Percentiles rank a stretch among this genome's conserved stretches.
phyloP scores from a whole-genome alignment of 2,329 filamentous ascomycete genomes.

The Periconia sp. region DNA sequence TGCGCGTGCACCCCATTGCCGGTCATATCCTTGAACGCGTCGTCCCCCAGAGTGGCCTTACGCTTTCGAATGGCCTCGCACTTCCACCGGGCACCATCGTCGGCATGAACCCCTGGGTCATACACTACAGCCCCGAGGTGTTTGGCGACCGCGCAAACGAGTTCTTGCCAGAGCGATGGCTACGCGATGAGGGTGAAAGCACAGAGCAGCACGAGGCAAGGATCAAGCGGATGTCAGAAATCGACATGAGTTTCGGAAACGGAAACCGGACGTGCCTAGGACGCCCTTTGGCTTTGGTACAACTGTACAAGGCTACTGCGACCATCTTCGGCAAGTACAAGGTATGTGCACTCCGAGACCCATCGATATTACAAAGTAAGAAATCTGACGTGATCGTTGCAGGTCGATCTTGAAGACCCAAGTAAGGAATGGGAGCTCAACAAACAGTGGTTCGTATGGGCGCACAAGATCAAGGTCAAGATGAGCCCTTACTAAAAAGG shows the following conservation, averaged over 20 bases:
- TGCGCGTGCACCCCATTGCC: constrained; percentile 51
- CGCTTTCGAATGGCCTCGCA: constrained; percentile 22
- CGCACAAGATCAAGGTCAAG: constrained; percentile 39
- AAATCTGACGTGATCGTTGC: constrained; percentile 1
- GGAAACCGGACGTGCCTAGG: constrained; percentile 40
- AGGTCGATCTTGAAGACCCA: constrained; percentile 46
- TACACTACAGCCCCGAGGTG: constrained; percentile 25
- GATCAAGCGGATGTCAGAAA: constrained; percentile 40
- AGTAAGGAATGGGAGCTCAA: constrained; percentile 47
- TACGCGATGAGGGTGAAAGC: constrained; percentile 19
- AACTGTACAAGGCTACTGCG: constrained; percentile 59
- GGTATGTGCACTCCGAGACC: constrained; percentile 28
- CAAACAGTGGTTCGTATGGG: constrained; percentile 51
- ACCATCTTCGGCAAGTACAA: constrained; percentile 55
- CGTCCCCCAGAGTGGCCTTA: constrained; percentile 28
- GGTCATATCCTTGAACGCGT: constrained; percentile 40
- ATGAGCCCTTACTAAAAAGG: constrained; percentile 18
- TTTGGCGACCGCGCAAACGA: constrained; percentile 25
- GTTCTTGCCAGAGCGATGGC: constrained; percentile 45
- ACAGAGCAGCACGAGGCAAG: constrained; percentile 22
- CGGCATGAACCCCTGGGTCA: constrained; percentile 39
- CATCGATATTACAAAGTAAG: neutral
- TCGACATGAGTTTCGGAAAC: constrained; percentile 37
- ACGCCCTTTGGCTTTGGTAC: constrained; percentile 32
- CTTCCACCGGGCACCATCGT: constrained; percentile 40